These are phyloP conservation scores for Tanacetum coccineum DNA, from an alignment of 129 eudicot genomes.

Conservation along the genomic window DNA sequence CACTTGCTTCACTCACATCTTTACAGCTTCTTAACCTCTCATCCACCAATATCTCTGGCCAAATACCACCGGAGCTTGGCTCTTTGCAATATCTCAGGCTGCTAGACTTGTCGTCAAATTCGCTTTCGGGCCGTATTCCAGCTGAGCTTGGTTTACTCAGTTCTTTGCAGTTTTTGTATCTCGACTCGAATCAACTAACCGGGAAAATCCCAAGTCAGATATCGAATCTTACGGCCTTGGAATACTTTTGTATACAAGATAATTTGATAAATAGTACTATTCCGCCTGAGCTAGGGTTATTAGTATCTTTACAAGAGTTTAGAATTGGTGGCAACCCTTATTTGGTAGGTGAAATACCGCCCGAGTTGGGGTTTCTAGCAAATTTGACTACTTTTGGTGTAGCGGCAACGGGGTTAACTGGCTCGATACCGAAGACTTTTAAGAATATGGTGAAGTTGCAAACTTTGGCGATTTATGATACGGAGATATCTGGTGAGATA, in stretches of 20 bases:
- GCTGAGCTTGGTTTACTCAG: slow-evolving; percentile 51
- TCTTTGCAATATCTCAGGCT: slow-evolving; percentile 55
- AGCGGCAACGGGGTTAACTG: slow-evolving; percentile 88
- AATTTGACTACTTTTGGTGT: slow-evolving; percentile 88
- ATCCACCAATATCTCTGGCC: slow-evolving; percentile 83
- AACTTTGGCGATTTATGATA: slow-evolving; percentile 77
- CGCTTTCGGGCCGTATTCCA: slow-evolving; percentile 64
- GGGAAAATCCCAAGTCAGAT: slow-evolving; percentile 73
- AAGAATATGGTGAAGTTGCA: slow-evolving; percentile 73
- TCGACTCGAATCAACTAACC: slow-evolving; percentile 67
- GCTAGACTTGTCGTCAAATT: slow-evolving; percentile 72
- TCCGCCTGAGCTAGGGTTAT: slow-evolving; percentile 70
- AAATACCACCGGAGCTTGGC: slow-evolving; percentile 68
- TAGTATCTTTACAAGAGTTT: slow-evolving; percentile 72
- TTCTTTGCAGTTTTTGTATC: slow-evolving; percentile 70
- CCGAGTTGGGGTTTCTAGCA: slow-evolving; percentile 58
- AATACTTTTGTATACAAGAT: slow-evolving; percentile 88
- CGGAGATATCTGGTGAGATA: slow-evolving; percentile 63
- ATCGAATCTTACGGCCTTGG: slow-evolving; percentile 68
- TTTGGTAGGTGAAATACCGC: slow-evolving; percentile 76
- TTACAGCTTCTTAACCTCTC: slow-evolving; percentile 91
- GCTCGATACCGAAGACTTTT: slow-evolving; percentile 68
- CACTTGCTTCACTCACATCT: slow-evolving; percentile 71
- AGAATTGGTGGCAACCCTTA: slow-evolving; percentile 86
- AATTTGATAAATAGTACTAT: slow-evolving; percentile 79